Conservation (phyloP, 1,139 yeast species). For the Candida sp. region DNA sequence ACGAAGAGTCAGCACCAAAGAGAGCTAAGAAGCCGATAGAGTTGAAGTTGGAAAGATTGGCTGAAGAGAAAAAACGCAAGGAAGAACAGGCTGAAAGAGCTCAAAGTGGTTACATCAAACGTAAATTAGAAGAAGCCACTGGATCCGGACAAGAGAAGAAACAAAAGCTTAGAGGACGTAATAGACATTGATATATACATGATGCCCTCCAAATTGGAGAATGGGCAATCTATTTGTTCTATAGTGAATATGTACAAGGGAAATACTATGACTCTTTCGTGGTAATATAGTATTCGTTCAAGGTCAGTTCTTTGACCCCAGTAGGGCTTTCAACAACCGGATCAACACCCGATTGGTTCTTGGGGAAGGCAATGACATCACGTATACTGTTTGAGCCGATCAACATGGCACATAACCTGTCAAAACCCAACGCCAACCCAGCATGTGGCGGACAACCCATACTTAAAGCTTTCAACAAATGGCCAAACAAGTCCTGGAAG, state of each 20-base stretch:
- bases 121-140: conserved; percentile 23
- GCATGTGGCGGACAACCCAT: conserved; percentile 99
- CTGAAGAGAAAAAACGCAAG: conserved; percentile 32
- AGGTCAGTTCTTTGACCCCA: conserved; percentile 49
- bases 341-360: conserved; percentile 87
- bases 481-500: conserved; percentile 78
- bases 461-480: conserved; percentile 76
- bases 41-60: conserved; percentile 46
- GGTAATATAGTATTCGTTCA: conserved; percentile 54
- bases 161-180: conserved; percentile 34
- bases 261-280: conserved; percentile 11
- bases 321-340: conserved; percentile 90
- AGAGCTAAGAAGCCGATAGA: conserved; percentile 45
- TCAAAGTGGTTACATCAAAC: conserved; percentile 19
- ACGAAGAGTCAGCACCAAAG: conserved; percentile 18
- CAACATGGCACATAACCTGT: conserved; percentile 90
- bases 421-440: conserved; percentile 95
- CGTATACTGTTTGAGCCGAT: conserved; percentile 76
- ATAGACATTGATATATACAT: conserved; percentile 2
- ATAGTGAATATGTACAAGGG: conserved; percentile 4
- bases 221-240: conserved; percentile 1
- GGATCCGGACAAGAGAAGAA: conserved; percentile 19
- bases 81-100: conserved; percentile 27
- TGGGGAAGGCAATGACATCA: conserved; percentile 97
- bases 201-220: too few species aligned